A percentile compares a stretch with the other conserved stretches of the same genome.
These are phyloP conservation scores for Polyplosphaeria fusca DNA, from an alignment of 495 filamentous ascomycete genomes.

Conservation along the genomic window DNA sequence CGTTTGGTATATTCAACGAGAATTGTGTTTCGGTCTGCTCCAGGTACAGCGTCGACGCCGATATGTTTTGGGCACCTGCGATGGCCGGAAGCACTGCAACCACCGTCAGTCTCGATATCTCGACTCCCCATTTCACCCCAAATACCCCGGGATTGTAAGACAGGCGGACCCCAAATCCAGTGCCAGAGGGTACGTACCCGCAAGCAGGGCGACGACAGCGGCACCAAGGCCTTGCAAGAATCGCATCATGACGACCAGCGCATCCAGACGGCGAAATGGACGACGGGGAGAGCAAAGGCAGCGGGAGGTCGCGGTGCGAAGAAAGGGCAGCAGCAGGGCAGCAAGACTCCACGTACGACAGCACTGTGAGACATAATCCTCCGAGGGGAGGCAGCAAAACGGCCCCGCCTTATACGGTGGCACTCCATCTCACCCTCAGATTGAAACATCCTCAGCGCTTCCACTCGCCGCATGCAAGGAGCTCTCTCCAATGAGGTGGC, in stretches of 20 bases:
- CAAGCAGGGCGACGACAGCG: conserved; percentile 3
- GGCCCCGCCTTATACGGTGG: conserved; percentile 13
- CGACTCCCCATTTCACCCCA: too few relatives aligned
- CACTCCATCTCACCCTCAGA: conserved; percentile 24
- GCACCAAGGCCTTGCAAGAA: background rate
- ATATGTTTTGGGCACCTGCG: conserved; percentile 10
- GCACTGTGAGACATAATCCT: background rate
- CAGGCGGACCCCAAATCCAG: too few relatives aligned
- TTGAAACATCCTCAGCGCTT: conserved; percentile 31
- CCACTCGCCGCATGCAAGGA: conserved; percentile 12
- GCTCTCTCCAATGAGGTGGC: conserved; percentile 8
- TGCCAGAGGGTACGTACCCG: conserved; percentile 5
- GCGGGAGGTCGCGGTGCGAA: background rate
- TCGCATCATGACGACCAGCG: background rate
- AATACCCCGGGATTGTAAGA: too few relatives aligned
- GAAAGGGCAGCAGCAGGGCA: background rate
- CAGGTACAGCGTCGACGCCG: conserved; percentile 30
- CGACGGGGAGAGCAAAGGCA: background rate
- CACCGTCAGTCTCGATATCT: too few relatives aligned
- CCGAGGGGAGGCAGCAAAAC: background rate
- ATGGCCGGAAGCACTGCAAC: conserved; percentile 6
- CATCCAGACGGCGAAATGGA: background rate
- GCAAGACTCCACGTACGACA: background rate
- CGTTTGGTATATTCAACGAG: conserved; percentile 28
- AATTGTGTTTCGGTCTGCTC: conserved; percentile 28